Evolutionary conservation across 2,329 filamentous ascomycete genomes (phyloP).

Genomic region (Fusarium stilboides): DNA sequence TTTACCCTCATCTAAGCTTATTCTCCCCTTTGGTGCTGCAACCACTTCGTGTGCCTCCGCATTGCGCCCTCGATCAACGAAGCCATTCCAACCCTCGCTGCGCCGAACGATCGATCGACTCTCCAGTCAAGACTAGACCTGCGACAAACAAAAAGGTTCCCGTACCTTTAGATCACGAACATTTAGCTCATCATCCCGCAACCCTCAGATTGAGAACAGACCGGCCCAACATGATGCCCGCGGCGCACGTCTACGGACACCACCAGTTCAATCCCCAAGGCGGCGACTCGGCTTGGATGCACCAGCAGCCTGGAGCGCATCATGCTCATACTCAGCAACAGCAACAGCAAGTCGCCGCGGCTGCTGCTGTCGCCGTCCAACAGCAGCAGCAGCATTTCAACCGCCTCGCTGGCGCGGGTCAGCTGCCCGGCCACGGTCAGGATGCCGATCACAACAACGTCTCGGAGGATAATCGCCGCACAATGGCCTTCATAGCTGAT

Average conservation of each 20-base stretch:
- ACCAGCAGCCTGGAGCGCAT: slow-evolving; percentile 71
- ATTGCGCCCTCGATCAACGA: slow-evolving; percentile 43
- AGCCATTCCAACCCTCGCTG: slow-evolving; percentile 27
- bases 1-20: not conserved
- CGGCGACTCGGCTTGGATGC: slow-evolving; percentile 75
- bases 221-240: slow-evolving; percentile 70
- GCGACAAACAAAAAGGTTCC: slow-evolving; percentile 1
- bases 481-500: slow-evolving; percentile 94
- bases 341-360: slow-evolving; percentile 55
- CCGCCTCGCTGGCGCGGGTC: slow-evolving; percentile 71
- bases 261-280: slow-evolving; percentile 75
- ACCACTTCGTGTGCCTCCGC: slow-evolving; percentile 32
- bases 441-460: slow-evolving; percentile 76
- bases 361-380: slow-evolving; percentile 67
- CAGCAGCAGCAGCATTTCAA: slow-evolving; percentile 77
- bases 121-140: slow-evolving; percentile 11
- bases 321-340: slow-evolving; percentile 73
- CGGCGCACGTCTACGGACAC: slow-evolving; percentile 76
- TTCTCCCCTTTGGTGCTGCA: slow-evolving; percentile 13
- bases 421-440: slow-evolving; percentile 66
- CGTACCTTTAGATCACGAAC: not conserved
- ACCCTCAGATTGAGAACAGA: slow-evolving; percentile 31
- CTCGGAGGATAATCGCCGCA: slow-evolving; percentile 91
- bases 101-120: slow-evolving; percentile 28
- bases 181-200: slow-evolving; percentile 3